Conservation (phyloP, 495 filamentous ascomycete genomes). For the Parathielavia hyrcaniae region DNA sequence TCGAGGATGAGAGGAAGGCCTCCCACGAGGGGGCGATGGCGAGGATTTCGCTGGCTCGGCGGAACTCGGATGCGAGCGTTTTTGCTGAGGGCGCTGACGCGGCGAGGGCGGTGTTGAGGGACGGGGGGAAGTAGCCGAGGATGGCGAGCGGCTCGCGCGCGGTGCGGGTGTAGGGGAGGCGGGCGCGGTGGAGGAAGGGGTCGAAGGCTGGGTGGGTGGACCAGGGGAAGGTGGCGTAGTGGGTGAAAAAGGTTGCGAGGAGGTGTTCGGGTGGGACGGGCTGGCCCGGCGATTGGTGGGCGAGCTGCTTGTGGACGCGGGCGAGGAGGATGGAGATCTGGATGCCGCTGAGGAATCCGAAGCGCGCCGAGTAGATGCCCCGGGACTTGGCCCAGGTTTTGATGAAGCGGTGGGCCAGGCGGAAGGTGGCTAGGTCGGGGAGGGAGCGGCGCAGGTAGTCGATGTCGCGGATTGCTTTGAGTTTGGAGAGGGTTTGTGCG, state of each 20-base stretch:
- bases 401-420: constrained; percentile 46
- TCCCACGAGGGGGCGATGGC: constrained; percentile 36
- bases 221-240: constrained; percentile 54
- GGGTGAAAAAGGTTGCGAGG: constrained; percentile 49
- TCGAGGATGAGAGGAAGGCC: constrained; percentile 29
- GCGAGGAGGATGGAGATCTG: constrained; percentile 53
- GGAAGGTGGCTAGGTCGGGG: constrained; percentile 47
- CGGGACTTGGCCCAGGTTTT: constrained; percentile 50
- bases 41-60: constrained; percentile 27
- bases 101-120: constrained; percentile 47
- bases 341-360: constrained; percentile 53
- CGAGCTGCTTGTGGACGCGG: constrained; percentile 46
- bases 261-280: constrained; percentile 38
- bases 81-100: constrained; percentile 44
- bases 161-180: constrained; percentile 43
- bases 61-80: constrained; percentile 46
- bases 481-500: constrained; percentile 42
- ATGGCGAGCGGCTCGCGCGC: constrained; percentile 51
- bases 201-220: constrained; percentile 45
- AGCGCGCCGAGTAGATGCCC: constrained; percentile 52
- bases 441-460: constrained; percentile 48
- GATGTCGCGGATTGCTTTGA: constrained; percentile 53
- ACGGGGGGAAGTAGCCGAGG: constrained; percentile 48
- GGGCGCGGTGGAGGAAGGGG: constrained; percentile 40
- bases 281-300: constrained; percentile 9